Base-by-base conservation (phyloP, 305 asterid genomes). In the Petunia hybrid region DNA sequence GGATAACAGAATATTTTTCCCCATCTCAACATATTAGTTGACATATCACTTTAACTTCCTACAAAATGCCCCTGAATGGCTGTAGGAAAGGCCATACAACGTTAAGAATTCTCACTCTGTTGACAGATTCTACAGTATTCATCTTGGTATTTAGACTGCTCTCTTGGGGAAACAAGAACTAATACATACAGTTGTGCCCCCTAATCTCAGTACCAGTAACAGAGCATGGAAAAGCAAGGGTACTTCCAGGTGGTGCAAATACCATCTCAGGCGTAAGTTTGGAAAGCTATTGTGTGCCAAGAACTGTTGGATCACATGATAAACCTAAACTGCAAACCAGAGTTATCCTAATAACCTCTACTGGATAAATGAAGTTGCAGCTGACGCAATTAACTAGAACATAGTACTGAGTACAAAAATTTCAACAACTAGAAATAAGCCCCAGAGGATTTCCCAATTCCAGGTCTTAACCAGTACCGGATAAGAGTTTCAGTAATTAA, bases 331-430 rank as follows among this genome's bases (percentile, higher is more conserved):
- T 0, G 57, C 38, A 10, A 57, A 35, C 35, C 4, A 67, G 62
- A 57, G 42, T 2, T 45, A 16, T 36, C 59, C 41, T 51, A 12
- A 65, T 5, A 68, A 55, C 38, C 14, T 60, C 2, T 43, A 31
- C 43, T 10, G 55, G 83, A 53, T 42, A n/a, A 63, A 13, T 62
- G 43, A 62, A 48, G 56, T 62, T 80, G 4, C 48, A 61, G 14
- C 67, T 74, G 51, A 63, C 48, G 22, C 53, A 48, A 63, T 9
- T 81, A 64, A 51, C 35, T 48, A 42, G 8, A 7, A 36, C 31
- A 22, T 22, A 22, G 31, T 22, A 69, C 10, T 31, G 6, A 38
- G n/a, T 70, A 42, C 48, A 42, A 4, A 70, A 5, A 80, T 62
- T 5, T 1, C 31, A 57, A 3, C 8, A 55, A 60, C 35, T 14